Conservation (phyloP, 345 rosid genomes). For the Aethionema arabicum region DNA sequence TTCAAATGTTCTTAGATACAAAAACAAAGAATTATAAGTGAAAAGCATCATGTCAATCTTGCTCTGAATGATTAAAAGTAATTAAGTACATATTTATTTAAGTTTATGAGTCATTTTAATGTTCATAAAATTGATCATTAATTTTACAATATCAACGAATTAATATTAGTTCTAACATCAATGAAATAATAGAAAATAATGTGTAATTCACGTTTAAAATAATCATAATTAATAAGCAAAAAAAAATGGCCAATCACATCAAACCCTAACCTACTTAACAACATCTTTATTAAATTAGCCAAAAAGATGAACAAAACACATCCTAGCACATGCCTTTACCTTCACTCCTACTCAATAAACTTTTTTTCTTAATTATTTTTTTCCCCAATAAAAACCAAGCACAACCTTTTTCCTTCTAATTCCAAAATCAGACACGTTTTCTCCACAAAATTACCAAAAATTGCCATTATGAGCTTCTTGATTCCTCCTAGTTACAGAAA, state of each 20-base stretch:
- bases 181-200: slow-evolving; percentile 21
- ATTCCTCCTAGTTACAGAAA: slow-evolving; percentile 31
- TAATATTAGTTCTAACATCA: background rate
- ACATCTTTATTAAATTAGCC: slow-evolving; percentile 24
- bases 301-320: slow-evolving; percentile 36
- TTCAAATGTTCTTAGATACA: too few relatives aligned
- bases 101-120: too few relatives aligned
- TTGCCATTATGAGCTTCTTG: slow-evolving; percentile 48
- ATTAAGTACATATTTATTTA: too few relatives aligned
- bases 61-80: too few relatives aligned
- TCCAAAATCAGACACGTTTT: slow-evolving; percentile 1
- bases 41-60: too few relatives aligned
- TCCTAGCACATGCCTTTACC: slow-evolving; percentile 32
- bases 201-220: slow-evolving; percentile 31
- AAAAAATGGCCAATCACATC: slow-evolving; percentile 4
- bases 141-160: too few relatives aligned
- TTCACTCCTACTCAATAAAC: slow-evolving; percentile 52
- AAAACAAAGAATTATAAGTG: too few relatives aligned
- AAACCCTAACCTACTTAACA: slow-evolving; percentile 29
- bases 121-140: too few relatives aligned
- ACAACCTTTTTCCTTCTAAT: slow-evolving; percentile 38
- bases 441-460: background rate
- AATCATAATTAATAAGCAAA: slow-evolving; percentile 25
- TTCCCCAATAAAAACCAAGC: slow-evolving; percentile 27
- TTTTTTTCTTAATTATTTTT: slow-evolving; percentile 22